These are phyloP conservation scores for Aplosporella prunicola DNA, from an alignment of 2,329 filamentous ascomycete genomes.

Conservation along the genomic window DNA sequence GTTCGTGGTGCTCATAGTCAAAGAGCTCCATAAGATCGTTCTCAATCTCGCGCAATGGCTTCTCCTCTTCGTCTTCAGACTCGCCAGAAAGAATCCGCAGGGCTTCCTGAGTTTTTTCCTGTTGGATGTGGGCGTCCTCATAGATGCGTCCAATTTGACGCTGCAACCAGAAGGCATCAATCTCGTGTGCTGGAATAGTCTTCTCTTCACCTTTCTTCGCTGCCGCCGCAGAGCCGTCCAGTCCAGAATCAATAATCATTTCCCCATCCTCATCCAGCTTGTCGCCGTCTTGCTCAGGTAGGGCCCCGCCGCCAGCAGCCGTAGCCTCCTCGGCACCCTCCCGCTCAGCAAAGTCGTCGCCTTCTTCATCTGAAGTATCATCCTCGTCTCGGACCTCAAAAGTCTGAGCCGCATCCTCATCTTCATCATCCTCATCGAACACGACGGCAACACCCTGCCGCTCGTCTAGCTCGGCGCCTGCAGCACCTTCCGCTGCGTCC, in stretches of 20 bases:
- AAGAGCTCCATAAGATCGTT: slow-evolving; percentile 98
- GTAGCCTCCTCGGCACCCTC: slow-evolving; percentile 43
- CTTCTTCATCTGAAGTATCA: slow-evolving; percentile 63
- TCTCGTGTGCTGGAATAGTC: slow-evolving; percentile 71
- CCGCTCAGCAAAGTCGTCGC: slow-evolving; percentile 51
- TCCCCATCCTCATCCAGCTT: slow-evolving; percentile 55
- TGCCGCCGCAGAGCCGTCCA: slow-evolving; percentile 32
- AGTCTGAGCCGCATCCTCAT: slow-evolving; percentile 66
- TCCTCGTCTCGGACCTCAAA: slow-evolving; percentile 81
- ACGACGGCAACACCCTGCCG: slow-evolving; percentile 95
- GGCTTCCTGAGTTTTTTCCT: slow-evolving; percentile 81
- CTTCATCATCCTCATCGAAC: slow-evolving; percentile 82
- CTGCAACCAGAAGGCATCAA: slow-evolving; percentile 96
- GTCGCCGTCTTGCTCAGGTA: slow-evolving; percentile 18
- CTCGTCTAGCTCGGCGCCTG: slow-evolving; percentile 72
- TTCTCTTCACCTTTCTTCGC: slow-evolving; percentile 45
- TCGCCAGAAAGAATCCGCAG: slow-evolving; percentile 73
- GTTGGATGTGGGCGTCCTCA: slow-evolving; percentile 82
- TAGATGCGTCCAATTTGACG: slow-evolving; percentile 83
- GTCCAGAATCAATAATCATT: slow-evolving; percentile 70
- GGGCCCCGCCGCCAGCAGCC: slow-evolving; percentile 32
- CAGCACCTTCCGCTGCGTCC: slow-evolving; percentile 49
- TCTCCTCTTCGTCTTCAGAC: slow-evolving; percentile 68
- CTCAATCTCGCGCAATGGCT: slow-evolving; percentile 82
- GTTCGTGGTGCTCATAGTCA: slow-evolving; percentile 90